These are phyloP conservation scores for Cladosporium sp. DNA, from an alignment of 2,329 filamentous ascomycete genomes.

Conservation along the genomic window DNA sequence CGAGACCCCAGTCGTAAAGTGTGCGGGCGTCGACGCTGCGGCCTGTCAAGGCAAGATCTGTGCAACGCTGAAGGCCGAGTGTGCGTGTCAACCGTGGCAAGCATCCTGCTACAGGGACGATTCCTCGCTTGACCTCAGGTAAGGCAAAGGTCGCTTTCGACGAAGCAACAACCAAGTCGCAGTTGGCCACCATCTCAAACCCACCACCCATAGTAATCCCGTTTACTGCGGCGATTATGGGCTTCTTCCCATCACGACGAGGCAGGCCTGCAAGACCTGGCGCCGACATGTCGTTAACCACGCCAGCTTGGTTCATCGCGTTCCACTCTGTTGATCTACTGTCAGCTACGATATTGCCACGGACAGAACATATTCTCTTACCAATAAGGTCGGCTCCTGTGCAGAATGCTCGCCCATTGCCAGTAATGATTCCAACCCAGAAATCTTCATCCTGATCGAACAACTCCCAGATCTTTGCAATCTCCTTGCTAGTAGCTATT, in stretches of 20 bases:
- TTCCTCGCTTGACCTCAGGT: slow-evolving; percentile 51
- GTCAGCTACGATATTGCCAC: not conserved
- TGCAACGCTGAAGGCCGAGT: slow-evolving; percentile 44
- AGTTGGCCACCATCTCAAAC: slow-evolving; percentile 53
- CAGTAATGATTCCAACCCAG: slow-evolving; percentile 41
- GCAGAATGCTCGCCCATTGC: slow-evolving; percentile 51
- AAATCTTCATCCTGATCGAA: slow-evolving; percentile 39
- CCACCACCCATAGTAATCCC: slow-evolving; percentile 54
- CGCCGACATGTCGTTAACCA: slow-evolving; percentile 24
- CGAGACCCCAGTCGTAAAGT: slow-evolving; percentile 36
- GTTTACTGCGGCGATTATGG: slow-evolving; percentile 57
- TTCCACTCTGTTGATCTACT: slow-evolving; percentile 23
- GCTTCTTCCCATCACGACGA: slow-evolving; percentile 54
- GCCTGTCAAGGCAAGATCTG: slow-evolving; percentile 48
- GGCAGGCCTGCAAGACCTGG: slow-evolving; percentile 54
- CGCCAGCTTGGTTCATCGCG: slow-evolving; percentile 19
- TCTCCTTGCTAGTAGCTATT: slow-evolving; percentile 40
- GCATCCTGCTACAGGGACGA: slow-evolving; percentile 50
- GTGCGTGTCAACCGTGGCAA: slow-evolving; percentile 49
- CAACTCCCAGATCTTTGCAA: slow-evolving; percentile 47
- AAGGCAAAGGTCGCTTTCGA: slow-evolving; percentile 49
- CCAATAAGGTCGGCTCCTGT: slow-evolving; percentile 53
- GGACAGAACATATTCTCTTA: slow-evolving; percentile 23
- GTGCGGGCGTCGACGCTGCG: slow-evolving; percentile 41
- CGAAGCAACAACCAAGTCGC: slow-evolving; percentile 51